A percentile compares a stretch with the other conserved stretches of the same genome.
These are phyloP conservation scores for Carex pumila DNA, from an alignment of 176 grass and related monocot genomes.

Conservation along the genomic window DNA sequence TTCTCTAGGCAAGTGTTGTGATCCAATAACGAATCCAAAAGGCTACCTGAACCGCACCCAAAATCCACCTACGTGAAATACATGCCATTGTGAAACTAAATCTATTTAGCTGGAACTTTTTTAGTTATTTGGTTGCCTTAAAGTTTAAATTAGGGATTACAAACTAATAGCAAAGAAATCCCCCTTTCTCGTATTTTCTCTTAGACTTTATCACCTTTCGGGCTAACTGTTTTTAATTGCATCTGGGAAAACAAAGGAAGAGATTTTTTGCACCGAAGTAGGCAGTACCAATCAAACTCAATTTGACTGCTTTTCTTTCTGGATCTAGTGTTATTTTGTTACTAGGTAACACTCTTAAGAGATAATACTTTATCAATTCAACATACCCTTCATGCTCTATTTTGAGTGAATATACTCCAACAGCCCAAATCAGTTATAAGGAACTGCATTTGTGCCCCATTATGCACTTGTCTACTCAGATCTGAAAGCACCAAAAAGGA, in stretches of 20 bases:
- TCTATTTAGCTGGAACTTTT: background rate
- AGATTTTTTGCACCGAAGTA: slow-evolving; percentile 14
- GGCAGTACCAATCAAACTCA: background rate
- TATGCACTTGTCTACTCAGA: background rate
- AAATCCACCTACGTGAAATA: slow-evolving; percentile 73
- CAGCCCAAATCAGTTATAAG: background rate
- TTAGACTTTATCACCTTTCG: background rate
- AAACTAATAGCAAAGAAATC: background rate
- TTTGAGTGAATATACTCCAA: background rate
- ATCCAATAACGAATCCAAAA: slow-evolving; percentile 81
- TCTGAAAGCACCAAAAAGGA: background rate
- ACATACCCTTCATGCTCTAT: background rate
- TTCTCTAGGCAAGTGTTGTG: slow-evolving; percentile 74
- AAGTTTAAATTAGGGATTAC: background rate
- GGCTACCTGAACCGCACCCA: slow-evolving; percentile 89
- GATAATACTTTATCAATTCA: background rate
- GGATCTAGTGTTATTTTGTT: background rate
- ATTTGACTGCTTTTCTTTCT: background rate
- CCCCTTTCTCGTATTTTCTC: background rate
- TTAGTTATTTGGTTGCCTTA: background rate
- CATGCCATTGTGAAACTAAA: background rate
- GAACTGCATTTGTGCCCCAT: background rate
- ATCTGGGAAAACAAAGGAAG: slow-evolving; percentile 10
- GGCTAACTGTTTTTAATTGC: slow-evolving; percentile 2
- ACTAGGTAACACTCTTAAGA: background rate